Conservation (phyloP, 1,284 basidiomycete species). For the Grifola frondosa region DNA sequence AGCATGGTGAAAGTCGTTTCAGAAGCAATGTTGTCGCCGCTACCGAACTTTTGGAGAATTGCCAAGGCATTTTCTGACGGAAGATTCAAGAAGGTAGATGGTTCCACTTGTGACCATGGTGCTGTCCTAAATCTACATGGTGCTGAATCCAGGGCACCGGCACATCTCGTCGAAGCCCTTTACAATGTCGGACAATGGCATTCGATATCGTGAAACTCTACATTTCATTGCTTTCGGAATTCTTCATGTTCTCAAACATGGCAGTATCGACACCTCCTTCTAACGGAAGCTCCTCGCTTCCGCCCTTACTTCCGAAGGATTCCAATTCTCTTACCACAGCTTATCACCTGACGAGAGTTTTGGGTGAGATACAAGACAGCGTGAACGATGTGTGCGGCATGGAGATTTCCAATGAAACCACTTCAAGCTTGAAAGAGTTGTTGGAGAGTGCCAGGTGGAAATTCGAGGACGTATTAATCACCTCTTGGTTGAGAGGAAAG, state of each 20-base stretch:
- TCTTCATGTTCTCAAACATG: slow-evolving; percentile 86
- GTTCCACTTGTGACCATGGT: neutral
- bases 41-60: slow-evolving; percentile 95
- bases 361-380: slow-evolving; percentile 85
- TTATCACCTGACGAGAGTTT: slow-evolving; percentile 77
- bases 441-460: slow-evolving; percentile 86
- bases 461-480: slow-evolving; percentile 81
- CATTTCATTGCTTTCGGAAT: slow-evolving; percentile 82
- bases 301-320: slow-evolving; percentile 71
- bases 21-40: slow-evolving; percentile 64
- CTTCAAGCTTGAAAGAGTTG: slow-evolving; percentile 67
- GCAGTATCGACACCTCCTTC: slow-evolving; percentile 51
- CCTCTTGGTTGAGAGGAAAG: slow-evolving; percentile 82
- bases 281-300: slow-evolving; percentile 33
- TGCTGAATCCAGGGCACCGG: too few species aligned
- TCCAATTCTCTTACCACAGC: slow-evolving; percentile 84
- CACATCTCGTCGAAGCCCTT: slow-evolving; percentile 65
- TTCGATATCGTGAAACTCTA: slow-evolving; percentile 89
- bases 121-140: neutral
- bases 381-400: slow-evolving; percentile 80
- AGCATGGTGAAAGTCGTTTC: slow-evolving; percentile 72
- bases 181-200: slow-evolving; percentile 89
- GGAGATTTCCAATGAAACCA: slow-evolving; percentile 78
- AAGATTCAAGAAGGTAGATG: slow-evolving; percentile 77
- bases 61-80: slow-evolving; percentile 90